Evolutionary conservation across 768 basidiomycete species (phyloP).

Genomic region (Tricholoma furcatifolium): DNA sequence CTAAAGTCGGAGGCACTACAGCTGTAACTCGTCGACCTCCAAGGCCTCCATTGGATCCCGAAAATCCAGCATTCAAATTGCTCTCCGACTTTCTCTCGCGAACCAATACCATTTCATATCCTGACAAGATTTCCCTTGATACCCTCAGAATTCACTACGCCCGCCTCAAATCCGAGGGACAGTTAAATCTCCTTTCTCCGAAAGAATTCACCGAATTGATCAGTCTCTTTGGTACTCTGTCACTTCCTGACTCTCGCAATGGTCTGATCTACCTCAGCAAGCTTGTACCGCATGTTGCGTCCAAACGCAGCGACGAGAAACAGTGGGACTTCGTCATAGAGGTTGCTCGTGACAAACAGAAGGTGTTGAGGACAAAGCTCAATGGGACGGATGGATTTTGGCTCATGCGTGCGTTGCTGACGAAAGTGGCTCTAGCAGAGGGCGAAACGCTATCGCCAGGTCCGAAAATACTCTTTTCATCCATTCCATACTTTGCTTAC

Average conservation of each 20-base stretch:
- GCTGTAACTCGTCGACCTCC: not conserved
- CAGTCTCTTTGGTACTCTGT: conserved; percentile 49
- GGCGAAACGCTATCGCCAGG: conserved; percentile 17
- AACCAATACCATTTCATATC: conserved; percentile 12
- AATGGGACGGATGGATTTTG: conserved; percentile 57
- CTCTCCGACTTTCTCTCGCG: conserved; percentile 23
- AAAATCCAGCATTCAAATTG: conserved; percentile 12
- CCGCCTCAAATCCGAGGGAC: conserved; percentile 29
- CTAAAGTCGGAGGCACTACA: too few species aligned
- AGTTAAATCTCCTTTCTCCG: conserved; percentile 32
- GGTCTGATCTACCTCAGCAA: conserved; percentile 28
- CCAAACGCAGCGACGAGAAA: conserved; percentile 16
- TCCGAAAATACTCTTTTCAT: conserved; percentile 3
- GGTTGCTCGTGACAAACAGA: conserved; percentile 44
- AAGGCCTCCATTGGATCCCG: not conserved
- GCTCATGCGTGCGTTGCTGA: conserved; percentile 52
- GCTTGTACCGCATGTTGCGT: conserved; percentile 26
- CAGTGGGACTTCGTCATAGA: conserved; percentile 53
- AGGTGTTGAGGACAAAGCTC: conserved; percentile 27
- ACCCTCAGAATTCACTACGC: conserved; percentile 39
- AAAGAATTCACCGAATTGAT: conserved; percentile 42
- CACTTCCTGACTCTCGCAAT: conserved; percentile 26
- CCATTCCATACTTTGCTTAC: not conserved
- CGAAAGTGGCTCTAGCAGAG: conserved; percentile 20
- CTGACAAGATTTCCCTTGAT: conserved; percentile 26